Base-by-base conservation (phyloP, 2,329 filamentous ascomycete species). In the Knufia petricola region DNA sequence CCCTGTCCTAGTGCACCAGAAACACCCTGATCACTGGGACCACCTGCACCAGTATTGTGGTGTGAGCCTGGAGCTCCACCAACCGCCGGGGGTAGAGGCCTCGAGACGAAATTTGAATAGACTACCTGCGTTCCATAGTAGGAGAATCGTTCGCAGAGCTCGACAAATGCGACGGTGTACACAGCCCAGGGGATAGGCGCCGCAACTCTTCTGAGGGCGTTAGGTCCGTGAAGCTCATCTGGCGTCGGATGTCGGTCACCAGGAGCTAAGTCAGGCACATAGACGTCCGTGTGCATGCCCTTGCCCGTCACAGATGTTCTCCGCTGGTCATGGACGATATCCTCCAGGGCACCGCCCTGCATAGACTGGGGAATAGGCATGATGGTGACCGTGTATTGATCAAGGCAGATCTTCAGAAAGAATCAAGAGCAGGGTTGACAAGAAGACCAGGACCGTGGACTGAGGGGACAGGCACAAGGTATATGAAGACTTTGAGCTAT, bases 81-180 rank as follows among this genome's bases (percentile, higher is more conserved):
- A 26, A 82, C 64, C 19, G 69, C 66, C 47, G 44, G 44, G 1
- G 79, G 79, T 23, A 82, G 65, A 26, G 69, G 66, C 45, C 74
- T 69, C 55, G 76, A 73, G 58, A 82, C 73, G 59, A 78, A 82
- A 65, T 82, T 82, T 60, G 44, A 47, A 21, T 82, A 85, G 26
- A 85, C 71, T 30, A 81, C 74, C 38, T 77, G 75, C 3, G 80
- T 81, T 48, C 84, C 84, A 60, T 87, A 87, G 75, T 86, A 87
- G 13, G 81, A 84, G 67, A 85, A 86, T 42, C 84, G 80, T 68
- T 88, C 84, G 67, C 81, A 85, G 49, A 86, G 68, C 66, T 88
- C 84, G 50, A 85, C 78, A 52, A 86, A 79, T 43, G 81, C 82
- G 51, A 88, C 77, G 24, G 79, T 81, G 66, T 80, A 87, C 51